Evolutionary conservation across 495 filamentous ascomycete species (phyloP), one percentile per base, ranked within the genome.

Genomic region (Rhypophila decipiens): DNA sequence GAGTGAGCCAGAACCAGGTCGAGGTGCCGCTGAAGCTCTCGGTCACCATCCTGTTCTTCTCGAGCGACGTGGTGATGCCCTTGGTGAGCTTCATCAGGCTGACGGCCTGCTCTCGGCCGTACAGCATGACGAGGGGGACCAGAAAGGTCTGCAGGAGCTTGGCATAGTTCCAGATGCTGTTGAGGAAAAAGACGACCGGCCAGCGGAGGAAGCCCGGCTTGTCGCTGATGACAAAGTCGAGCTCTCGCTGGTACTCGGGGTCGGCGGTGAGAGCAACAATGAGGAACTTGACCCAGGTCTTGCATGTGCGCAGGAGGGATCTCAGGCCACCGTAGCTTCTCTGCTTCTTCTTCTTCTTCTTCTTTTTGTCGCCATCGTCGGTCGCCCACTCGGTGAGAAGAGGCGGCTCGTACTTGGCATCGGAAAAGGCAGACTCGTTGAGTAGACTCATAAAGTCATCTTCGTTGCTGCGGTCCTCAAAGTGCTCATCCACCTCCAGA

Each of bases 191-290:
- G 29, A 22, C 20, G 5, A 49, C 46, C 3, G 75, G 70, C 20
- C 67, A 66, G 12, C 68, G 70, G 11, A 76, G 37, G 24, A 69
- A 17, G 8, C 51, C 34, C 5, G 65, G 65, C 20, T 61, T 61
- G 4, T 39, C 24, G 29, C 56, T 50, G n/a, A 73, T 59, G 34
- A 74, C 66, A 56, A 73, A 74, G 11, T 77, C 61, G 41, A 80
- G 65, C 42, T 82, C 78, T 39, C 78, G 61, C 49, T 82, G 78
- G 53, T 76, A 80, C 47, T 82, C 78, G 7, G 73, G 69, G 55
- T 82, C 78, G 8, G 77, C 78, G 21, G 79, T 61, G 15, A 75
- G 44, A 19, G 78, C 71, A 42, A 79, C 65, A 7, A 76, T 62
- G 19, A 75, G 53, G 55, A 80, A 81, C 47, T 82, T 82, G 61